phyloP scores from a whole-genome alignment of 805 yeast species.

The Zygoascus tannicola region DNA sequence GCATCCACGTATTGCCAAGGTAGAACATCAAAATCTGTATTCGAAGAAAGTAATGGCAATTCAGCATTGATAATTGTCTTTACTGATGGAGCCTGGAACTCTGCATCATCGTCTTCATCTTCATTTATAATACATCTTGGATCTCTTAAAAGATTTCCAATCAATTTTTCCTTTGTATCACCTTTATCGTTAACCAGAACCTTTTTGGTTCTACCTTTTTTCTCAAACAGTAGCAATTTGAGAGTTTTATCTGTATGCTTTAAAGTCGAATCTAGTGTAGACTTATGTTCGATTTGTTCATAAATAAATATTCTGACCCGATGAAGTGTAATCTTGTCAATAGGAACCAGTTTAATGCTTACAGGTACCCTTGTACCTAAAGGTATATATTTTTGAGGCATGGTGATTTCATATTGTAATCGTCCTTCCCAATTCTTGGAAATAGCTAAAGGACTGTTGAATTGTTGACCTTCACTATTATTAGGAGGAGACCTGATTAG shows the following conservation, averaged over 20 bases:
- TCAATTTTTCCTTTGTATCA: conserved; percentile 4
- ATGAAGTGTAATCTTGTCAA: conserved; percentile 82
- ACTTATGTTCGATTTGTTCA: conserved; percentile 83
- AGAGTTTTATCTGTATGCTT: conserved; percentile 37
- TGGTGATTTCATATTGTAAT: conserved; percentile 77
- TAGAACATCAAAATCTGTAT: conserved; percentile 4
- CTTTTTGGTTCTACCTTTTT: conserved; percentile 27
- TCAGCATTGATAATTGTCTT: conserved; percentile 6
- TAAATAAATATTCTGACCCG: conserved; percentile 76
- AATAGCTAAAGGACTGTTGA: conserved; percentile 86
- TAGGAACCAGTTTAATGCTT: conserved; percentile 72
- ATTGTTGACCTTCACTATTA: conserved; percentile 54
- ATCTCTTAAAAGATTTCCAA: conserved; percentile 8
- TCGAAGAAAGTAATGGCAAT: conserved; percentile 11
- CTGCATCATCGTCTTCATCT: not conserved
- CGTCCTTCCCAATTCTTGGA: conserved; percentile 90
- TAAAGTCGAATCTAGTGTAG: conserved; percentile 78
- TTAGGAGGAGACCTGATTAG: conserved; percentile 73
- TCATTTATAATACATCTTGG: no score
- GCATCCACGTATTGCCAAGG: conserved; percentile 2
- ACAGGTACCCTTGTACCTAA: conserved; percentile 78
- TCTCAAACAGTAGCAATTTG: conserved; percentile 55
- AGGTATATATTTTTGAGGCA: conserved; percentile 81
- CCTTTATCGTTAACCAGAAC: conserved; percentile 1
- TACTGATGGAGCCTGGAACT: conserved; percentile 1